These are phyloP conservation scores for Hypholoma fasciculare DNA, from an alignment of 768 basidiomycete genomes.

Conservation along the genomic window DNA sequence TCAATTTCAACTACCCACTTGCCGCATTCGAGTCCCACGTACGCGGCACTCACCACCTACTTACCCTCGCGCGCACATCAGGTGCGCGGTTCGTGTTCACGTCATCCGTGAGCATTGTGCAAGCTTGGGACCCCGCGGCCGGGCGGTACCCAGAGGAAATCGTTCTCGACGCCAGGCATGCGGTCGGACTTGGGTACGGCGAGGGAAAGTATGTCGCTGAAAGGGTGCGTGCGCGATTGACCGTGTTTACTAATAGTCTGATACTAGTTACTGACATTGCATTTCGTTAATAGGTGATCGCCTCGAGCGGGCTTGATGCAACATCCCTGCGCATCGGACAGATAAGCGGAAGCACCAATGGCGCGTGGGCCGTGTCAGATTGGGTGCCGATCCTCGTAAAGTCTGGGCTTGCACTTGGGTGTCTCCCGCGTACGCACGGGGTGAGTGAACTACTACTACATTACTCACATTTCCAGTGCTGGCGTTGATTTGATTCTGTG, in stretches of 20 bases:
- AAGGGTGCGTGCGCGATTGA: slow-evolving; percentile 19
- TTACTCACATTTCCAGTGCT: background rate
- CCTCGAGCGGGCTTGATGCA: slow-evolving; percentile 25
- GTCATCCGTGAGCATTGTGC: slow-evolving; percentile 24
- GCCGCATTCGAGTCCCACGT: slow-evolving; percentile 41
- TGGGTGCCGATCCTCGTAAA: slow-evolving; percentile 37
- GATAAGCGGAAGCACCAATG: slow-evolving; percentile 29
- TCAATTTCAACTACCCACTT: slow-evolving; percentile 43
- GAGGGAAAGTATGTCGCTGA: slow-evolving; percentile 39
- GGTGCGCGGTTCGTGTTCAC: slow-evolving; percentile 38
- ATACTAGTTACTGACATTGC: background rate
- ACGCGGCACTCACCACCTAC: slow-evolving; percentile 33
- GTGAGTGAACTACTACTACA: slow-evolving; percentile 15
- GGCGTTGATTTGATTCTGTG: background rate
- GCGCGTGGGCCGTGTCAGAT: slow-evolving; percentile 35
- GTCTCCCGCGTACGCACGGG: slow-evolving; percentile 22
- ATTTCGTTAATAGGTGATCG: slow-evolving; percentile 21
- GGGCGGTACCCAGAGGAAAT: slow-evolving; percentile 30
- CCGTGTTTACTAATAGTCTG: too few relatives aligned
- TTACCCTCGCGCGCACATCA: slow-evolving; percentile 30
- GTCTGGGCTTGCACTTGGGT: slow-evolving; percentile 25
- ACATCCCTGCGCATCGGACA: slow-evolving; percentile 33
- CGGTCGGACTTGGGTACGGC: slow-evolving; percentile 35
- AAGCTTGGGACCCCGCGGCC: slow-evolving; percentile 19
- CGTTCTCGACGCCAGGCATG: slow-evolving; percentile 20